Evolutionary conservation across 2,329 filamentous ascomycete genomes (phyloP), one percentile per base, ranked within the genome.

Genomic region (Corniculantispora saksenae): DNA sequence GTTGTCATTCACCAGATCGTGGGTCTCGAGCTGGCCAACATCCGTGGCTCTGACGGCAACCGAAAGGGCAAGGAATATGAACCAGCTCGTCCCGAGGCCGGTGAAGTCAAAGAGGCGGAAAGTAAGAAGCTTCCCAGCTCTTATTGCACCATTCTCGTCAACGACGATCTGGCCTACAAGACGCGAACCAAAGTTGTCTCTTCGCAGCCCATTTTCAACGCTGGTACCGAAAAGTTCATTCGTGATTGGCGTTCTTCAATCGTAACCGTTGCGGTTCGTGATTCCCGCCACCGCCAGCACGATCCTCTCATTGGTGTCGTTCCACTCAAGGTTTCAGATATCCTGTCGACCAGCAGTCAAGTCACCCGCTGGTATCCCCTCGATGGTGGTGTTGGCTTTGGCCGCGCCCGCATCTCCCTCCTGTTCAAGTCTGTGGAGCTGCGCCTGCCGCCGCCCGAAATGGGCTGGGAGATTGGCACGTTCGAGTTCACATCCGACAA

Each of bases 171-270:
- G 70, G 86, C 93, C 21, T 98, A 97, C 82, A 93, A 94, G 73
- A 98, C 94, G n/a, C 88, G 95, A 72, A 88, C 92, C 43, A 98
- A 99, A 82, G 94, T 94, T 4, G 91, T 97, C 9, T 96, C 91
- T 43, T 96, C 92, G 61, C 94, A 96, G 75, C 95, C 95, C 1
- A 97, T 98, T 69, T 98, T 97, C 84, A 97, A 98, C 71, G 94
- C 95, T 3, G 94, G 94, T 66, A 97, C 94, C 0, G 95, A 99
- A 74, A 87, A 91, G 15, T 98, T 98, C 71, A 82, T 98, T 35
- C 90, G 94, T 25, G 94, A 99, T 74, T 99, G 95, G 95, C 86
- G 93, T 68, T 95, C 92, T 21, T 85, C 87, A 54, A 91, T 97
- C 65, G 85, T 97, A 62, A 97, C 94, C 0, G 84, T 98, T 58